Evolutionary conservation across 2,329 filamentous ascomycete species (phyloP), one percentile per base, ranked within the genome.

Genomic region (Fusarium vanettenii): DNA sequence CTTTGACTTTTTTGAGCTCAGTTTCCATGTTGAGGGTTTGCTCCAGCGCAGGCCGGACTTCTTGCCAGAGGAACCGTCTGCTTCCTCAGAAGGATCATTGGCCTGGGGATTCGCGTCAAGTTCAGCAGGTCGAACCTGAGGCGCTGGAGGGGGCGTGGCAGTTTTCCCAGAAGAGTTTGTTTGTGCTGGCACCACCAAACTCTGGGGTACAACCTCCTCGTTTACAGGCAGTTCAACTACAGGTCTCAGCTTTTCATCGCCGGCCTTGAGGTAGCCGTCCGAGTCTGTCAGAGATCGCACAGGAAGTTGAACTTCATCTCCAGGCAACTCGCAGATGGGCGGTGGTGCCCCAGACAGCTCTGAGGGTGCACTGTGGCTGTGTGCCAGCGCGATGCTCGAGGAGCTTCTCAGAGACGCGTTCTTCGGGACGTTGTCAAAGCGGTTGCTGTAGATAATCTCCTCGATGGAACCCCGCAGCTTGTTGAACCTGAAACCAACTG

Each of bases 401-500:
- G 77, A 66, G 13, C 77, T 78, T 11, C 56, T 56, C 0, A 76
- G 6, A 2, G 75, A 76, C 1, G 69, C 20, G 35, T 72, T 70
- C 8, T 67, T 74, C 0, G 67, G 72, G 2, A 70, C 52, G 1
- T 57, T 72, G 0, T 48, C 74, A 1, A 79, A 79, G 3, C 77
- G 76, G 37, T 79, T 76, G 18, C 61, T 64, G 8, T 79, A 78
- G 14, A 79, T 68, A 1, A 78, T 66, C 3, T 76, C 64, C 22
- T 79, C 76, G 1, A 79, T 56, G 0, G 55, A 56, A 1, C 48
- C 63, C 33, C 77, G 71, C 0, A 79, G 50, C 6, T 77, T 78
- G 41, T 79, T 79, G 27, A 79, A 79, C 18, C 70, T 79, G 60
- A 78, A 79, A 1, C 72, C 77, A 1, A 79, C 56, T 0, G 70